Evolutionary conservation across 2,329 filamentous ascomycete species (phyloP), one percentile per base, ranked within the genome.

Genomic region (Pseudonectria foliicola): DNA sequence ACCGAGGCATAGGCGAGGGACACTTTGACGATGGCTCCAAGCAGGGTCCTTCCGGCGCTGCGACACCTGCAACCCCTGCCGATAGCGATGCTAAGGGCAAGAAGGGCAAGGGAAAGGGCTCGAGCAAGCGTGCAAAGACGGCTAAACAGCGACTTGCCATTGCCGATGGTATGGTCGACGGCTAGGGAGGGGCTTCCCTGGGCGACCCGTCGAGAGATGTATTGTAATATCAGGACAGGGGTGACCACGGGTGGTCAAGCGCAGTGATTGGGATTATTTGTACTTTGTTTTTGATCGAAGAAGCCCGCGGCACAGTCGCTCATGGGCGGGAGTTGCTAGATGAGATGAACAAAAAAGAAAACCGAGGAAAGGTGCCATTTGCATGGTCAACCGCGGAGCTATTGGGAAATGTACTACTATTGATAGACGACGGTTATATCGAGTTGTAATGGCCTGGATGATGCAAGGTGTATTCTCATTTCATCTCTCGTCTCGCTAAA

Each of bases 11-110:
- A 96, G 90, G 90, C 53, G 92, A 98, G 71, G 92, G 92, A 40
- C 80, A 95, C 59, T 98, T 98, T 63, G 90, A 96, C 50, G 88
- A 94, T 58, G 74, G 71, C 50, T 83, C 81, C 48, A 92, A 94
- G 55, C 77, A 18, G 34, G 51, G 46, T 5, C 34, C 46, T 15
- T 79, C 51, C 4, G 55, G 53, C 32, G 59, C 61, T 15, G 93
- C 85, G 3, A 92, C 89, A 25, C 80, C 88, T 1, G 87, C 85
- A 4, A 95, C 92, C 2, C 89, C 88, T 1, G 73, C 83, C 10
- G 77, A 78, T 27, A 71, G 74, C 12, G 57, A 73, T 24, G 55
- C 60, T 24, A 70, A 66, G 48, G 56, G 65, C 38, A 74, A 71
- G 39, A 77, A 68, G 37, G 75, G 75, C 29, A 79, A 73, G 8